Evolutionary conservation across 371 early-diverging fungal species (phyloP), one percentile per base, ranked within the genome.

Genomic region (Rhizopus sp.): DNA sequence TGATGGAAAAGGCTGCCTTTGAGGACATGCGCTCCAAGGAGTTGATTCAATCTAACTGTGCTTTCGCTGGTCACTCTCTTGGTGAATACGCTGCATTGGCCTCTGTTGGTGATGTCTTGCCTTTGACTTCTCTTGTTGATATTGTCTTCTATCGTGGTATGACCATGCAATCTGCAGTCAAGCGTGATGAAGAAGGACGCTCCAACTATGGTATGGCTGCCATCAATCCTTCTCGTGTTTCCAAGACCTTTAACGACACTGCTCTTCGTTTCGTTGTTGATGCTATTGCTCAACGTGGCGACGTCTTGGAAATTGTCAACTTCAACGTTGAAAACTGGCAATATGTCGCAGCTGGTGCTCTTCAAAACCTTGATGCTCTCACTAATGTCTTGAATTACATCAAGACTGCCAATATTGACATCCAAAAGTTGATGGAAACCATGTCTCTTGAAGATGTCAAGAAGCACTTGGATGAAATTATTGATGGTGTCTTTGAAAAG

Each of bases 121-220:
- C 92, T 17, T 84, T 95, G 60, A 92, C 93, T 67, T 78, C 89
- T 29, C 76, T 95, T 17, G 93, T 94, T 53, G 97, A 97, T 64
- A 91, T 97, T 48, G 93, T 92, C 40, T 97, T 97, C 75, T 96
- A 94, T 75, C 93, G 97, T 72, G 97, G 97, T 64, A 89, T 96
- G 91, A 94, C 93, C 16, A 96, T 97, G 97, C 97, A 96, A 72
- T 87, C 88, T 39, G 93, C 95, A 47, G 97, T 96, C 35, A 82
- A 86, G 52, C 92, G 97, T 57, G 94, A 95, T 64, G 64, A 78
- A 6, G 68, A 72, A 30, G 93, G 94, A 39, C 86, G 90, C 39
- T 95, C 96, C 55, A 84, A 92, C 75, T 97, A 95, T 75, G 95
- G 93, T 71, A 96, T 97, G 97, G 82, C 87, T 51, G 97, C 97